Evolutionary conservation across 805 yeast species (phyloP).

Genomic region (Candida andamanensis): DNA sequence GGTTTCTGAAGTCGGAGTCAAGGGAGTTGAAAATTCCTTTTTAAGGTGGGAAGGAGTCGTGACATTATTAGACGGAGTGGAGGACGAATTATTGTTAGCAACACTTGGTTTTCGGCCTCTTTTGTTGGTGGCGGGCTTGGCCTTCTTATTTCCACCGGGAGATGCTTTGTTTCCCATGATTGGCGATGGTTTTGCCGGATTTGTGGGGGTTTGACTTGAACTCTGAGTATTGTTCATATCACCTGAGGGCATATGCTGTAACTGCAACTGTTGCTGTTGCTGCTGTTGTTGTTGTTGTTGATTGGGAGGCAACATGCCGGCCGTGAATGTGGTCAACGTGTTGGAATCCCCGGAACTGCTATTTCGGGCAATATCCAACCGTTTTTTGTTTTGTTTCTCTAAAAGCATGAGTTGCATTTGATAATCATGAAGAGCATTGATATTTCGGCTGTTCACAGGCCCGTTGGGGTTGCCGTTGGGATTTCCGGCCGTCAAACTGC

Average conservation of each 20-base stretch:
- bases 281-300: constrained; percentile 12
- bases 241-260: not conserved
- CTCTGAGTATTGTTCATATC: constrained; percentile 5
- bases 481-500: not conserved
- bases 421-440: constrained; percentile 70
- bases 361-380: constrained; percentile 50
- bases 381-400: constrained; percentile 70
- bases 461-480: constrained; percentile 4
- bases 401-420: constrained; percentile 72
- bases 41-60: constrained; percentile 24
- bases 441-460: constrained; percentile 22
- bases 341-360: constrained; percentile 19
- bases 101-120: constrained; percentile 29
- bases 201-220: constrained; percentile 11
- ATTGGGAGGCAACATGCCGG: constrained; percentile 23
- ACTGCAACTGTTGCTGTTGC: constrained; percentile 1
- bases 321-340: constrained; percentile 9
- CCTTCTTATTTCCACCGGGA: constrained; percentile 24
- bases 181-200: constrained; percentile 32
- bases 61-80: constrained; percentile 14
- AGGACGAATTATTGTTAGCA: constrained; percentile 9
- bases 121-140: constrained; percentile 26
- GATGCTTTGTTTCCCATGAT: constrained; percentile 29
- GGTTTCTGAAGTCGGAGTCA: constrained; percentile 38
- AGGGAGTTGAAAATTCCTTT: constrained; percentile 34